A percentile compares a stretch with the other conserved stretches of the same genome.
Conservation (phyloP, 2,329 filamentous ascomycete genomes). For the Cercospora sesami region DNA sequence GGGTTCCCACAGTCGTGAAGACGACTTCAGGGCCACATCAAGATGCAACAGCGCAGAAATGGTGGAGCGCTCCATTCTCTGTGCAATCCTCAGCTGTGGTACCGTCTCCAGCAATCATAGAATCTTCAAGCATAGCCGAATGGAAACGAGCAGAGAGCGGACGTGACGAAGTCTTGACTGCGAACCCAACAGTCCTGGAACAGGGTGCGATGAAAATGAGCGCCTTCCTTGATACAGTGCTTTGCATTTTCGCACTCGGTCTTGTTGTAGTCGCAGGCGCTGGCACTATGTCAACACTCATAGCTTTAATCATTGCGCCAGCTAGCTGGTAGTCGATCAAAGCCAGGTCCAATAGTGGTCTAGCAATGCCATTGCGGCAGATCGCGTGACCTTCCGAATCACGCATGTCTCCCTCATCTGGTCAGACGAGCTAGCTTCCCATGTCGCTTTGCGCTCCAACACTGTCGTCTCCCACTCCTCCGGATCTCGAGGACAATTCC, state of each 20-base stretch:
- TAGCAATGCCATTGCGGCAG: neutral
- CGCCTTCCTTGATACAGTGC: neutral
- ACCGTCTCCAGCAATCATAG: neutral
- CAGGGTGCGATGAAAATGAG: neutral
- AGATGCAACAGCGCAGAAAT: neutral
- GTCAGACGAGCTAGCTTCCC: neutral
- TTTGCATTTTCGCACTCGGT: neutral
- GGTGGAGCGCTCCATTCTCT: neutral
- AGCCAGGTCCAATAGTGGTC: neutral
- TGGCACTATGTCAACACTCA: neutral
- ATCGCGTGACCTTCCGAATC: neutral
- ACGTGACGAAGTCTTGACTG: neutral
- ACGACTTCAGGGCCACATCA: neutral
- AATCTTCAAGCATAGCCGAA: neutral
- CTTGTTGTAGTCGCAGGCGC: neutral
- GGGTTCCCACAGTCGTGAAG: neutral
- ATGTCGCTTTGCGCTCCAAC: neutral
- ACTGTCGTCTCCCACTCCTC: neutral
- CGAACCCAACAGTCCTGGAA: neutral
- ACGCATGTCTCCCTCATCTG: neutral
- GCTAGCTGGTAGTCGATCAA: neutral
- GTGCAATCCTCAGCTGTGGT: neutral
- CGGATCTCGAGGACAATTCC: neutral
- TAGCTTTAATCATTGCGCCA: neutral
- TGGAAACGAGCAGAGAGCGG: neutral